Conservation (phyloP, 163 green algal genomes). For the Picocystis sp. region DNA sequence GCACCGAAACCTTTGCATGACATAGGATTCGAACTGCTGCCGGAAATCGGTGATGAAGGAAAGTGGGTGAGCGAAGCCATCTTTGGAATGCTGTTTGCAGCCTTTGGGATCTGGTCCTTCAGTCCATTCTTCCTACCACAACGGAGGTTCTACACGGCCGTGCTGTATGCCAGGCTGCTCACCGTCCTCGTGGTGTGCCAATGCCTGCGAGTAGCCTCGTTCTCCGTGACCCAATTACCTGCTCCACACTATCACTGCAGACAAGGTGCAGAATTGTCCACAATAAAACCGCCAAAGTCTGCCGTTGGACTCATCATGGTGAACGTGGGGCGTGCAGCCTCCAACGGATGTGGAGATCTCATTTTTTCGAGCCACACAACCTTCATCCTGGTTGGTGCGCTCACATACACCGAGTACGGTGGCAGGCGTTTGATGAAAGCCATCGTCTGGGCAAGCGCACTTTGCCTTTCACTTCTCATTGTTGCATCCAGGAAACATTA, state of each 20-base stretch:
- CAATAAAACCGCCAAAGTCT: background rate
- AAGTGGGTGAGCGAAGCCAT: slow-evolving; percentile 68
- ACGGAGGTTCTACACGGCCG: slow-evolving; percentile 73
- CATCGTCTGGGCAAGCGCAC: slow-evolving; percentile 42
- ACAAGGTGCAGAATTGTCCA: slow-evolving; percentile 16
- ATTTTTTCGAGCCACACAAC: slow-evolving; percentile 89
- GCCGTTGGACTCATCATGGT: background rate
- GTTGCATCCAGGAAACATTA: slow-evolving; percentile 81
- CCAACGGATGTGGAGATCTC: slow-evolving; percentile 74
- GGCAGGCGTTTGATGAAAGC: slow-evolving; percentile 23
- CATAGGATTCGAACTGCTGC: slow-evolving; percentile 56
- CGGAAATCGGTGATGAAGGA: slow-evolving; percentile 48
- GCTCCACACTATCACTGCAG: slow-evolving; percentile 72
- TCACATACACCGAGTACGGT: slow-evolving; percentile 38
- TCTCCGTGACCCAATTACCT: slow-evolving; percentile 60
- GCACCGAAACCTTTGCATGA: slow-evolving; percentile 48
- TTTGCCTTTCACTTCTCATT: slow-evolving; percentile 56
- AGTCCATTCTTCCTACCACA: slow-evolving; percentile 53
- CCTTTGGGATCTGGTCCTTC: slow-evolving; percentile 73
- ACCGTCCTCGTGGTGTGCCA: slow-evolving; percentile 75
- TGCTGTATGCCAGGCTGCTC: slow-evolving; percentile 62
- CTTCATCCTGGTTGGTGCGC: slow-evolving; percentile 59
- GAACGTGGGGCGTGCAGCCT: background rate
- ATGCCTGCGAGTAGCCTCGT: slow-evolving; percentile 67
- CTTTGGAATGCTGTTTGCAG: slow-evolving; percentile 51